Percentiles rank a stretch among this genome's conserved stretches.
Evolutionary conservation across 2,329 filamentous ascomycete genomes (phyloP).

Genomic region (Chaetomiaceae sp.): DNA sequence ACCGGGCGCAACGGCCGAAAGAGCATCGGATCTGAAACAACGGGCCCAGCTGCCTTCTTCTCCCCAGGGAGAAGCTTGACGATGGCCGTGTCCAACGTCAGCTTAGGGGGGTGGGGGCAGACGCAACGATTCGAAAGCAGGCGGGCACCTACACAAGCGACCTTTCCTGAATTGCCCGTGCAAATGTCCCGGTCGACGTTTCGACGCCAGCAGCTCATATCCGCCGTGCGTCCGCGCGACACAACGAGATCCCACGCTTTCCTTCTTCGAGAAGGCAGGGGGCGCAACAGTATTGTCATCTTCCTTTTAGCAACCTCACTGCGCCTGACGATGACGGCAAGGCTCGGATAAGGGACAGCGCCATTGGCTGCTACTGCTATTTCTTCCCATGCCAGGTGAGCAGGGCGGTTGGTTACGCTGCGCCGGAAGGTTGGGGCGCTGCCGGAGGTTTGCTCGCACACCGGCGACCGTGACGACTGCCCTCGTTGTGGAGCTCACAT

Average conservation of each 20-base stretch:
- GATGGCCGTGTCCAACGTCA: conserved; percentile 15
- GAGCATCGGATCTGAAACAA: conserved; percentile 28
- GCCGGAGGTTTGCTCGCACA: background rate
- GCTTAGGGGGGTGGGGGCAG: conserved; percentile 26
- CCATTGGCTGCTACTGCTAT: background rate
- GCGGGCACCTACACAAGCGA: conserved; percentile 38
- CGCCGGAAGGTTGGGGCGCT: background rate
- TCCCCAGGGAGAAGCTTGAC: conserved; percentile 14
- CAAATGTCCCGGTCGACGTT: conserved; percentile 19
- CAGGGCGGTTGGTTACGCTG: background rate
- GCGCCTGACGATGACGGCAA: conserved; percentile 1
- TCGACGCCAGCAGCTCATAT: conserved; percentile 27
- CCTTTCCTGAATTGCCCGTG: conserved; percentile 22
- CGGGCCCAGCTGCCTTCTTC: conserved; percentile 15
- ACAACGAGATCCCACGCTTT: conserved; percentile 18
- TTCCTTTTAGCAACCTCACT: background rate
- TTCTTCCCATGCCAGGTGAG: background rate
- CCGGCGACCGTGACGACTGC: conserved; percentile 12
- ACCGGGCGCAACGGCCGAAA: conserved; percentile 26
- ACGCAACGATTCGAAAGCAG: conserved; percentile 28
- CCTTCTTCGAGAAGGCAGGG: conserved; percentile 12
- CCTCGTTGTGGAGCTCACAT: conserved; percentile 5
- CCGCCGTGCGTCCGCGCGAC: conserved; percentile 29
- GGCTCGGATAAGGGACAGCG: conserved; percentile 7
- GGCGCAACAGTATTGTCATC: conserved; percentile 9